Evolutionary conservation across 176 grass and related monocot species (phyloP), one percentile per base, ranked within the genome.

Genomic region (Aegilops umbellulata): DNA sequence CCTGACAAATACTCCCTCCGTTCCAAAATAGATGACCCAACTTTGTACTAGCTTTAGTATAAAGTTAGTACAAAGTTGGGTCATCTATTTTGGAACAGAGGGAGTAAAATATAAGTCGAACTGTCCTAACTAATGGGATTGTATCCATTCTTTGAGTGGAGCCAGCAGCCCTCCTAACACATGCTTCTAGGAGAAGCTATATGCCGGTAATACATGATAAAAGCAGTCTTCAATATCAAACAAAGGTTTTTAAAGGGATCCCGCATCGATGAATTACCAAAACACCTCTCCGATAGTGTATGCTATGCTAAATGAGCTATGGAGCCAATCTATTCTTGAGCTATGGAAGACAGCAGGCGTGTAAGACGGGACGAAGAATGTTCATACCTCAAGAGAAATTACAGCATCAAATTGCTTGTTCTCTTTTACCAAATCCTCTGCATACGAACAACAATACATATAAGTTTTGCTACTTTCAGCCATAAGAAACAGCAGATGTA

Each of bases 401-500:
- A 94, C 94, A 80, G 96, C 92, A 95, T 98, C 92, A 85, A 94
- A 98, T 79, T 95, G 87, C 53, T 84, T 91, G 30, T 95, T 90
- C 84, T 90, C 86, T 74, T 91, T 91, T 67, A 94, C 96, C 82
- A 98, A 88, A 80, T 94, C 92, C 92, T 98, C 96, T 98, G 88
- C 69, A 83, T 19, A 68, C 60, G 71, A 86, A 86, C 34, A 84
- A 64, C 60, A 76, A 55, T 17, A 58, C 24, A 91, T 27, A 85
- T 67, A 67, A 89, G 57, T 87, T 89, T 69, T 87, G 25, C 1
- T 89, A 47, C 77, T 38, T 27, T 74, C 58, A 84, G 16, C 22
- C 71, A 82, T 51, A 88, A 42, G 49, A 88, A 83, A 85, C 47
- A 82, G 31, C 23, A 77, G 16, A 29, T 13, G 39, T 70, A 10